Evolutionary conservation across 1,284 basidiomycete species (phyloP).

Genomic region (Naganishia sp.): DNA sequence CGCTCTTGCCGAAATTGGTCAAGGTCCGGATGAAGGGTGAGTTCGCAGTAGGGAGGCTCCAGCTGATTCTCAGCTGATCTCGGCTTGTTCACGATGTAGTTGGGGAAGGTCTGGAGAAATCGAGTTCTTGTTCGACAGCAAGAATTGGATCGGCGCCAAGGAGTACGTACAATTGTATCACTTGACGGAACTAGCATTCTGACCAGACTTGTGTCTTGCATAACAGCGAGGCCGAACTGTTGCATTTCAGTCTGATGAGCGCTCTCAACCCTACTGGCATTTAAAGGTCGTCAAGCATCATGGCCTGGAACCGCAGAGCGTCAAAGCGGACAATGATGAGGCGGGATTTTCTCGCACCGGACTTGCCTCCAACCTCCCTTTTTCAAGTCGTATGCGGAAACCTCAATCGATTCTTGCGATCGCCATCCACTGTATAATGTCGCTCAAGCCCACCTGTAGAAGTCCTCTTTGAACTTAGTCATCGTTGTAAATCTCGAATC

Average conservation of each 20-base stretch:
- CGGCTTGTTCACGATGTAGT: neutral
- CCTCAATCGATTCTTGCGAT: too few species aligned
- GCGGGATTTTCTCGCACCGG: too few species aligned
- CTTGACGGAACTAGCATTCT: neutral
- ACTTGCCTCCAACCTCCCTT: too few species aligned
- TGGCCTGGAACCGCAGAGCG: neutral
- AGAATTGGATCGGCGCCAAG: conserved; percentile 29
- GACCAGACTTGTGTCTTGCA: neutral
- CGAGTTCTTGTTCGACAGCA: conserved; percentile 28
- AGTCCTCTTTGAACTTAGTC: too few species aligned
- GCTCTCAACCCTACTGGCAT: conserved; percentile 16
- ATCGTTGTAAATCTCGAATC: too few species aligned
- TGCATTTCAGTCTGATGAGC: conserved; percentile 18
- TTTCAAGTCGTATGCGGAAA: too few species aligned
- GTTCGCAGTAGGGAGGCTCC: neutral
- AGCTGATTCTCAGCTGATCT: neutral
- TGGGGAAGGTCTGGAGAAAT: conserved; percentile 27
- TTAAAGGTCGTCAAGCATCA: neutral
- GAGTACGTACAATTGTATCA: neutral
- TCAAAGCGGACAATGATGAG: too few species aligned
- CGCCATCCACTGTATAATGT: too few species aligned
- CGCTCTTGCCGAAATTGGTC: conserved; percentile 20
- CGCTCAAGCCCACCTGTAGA: too few species aligned
- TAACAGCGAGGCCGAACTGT: conserved; percentile 20
- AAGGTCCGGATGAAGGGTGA: conserved; percentile 20